Conservation (phyloP, 2,329 filamentous ascomycete species). For the Sordariomycetes sp. region DNA sequence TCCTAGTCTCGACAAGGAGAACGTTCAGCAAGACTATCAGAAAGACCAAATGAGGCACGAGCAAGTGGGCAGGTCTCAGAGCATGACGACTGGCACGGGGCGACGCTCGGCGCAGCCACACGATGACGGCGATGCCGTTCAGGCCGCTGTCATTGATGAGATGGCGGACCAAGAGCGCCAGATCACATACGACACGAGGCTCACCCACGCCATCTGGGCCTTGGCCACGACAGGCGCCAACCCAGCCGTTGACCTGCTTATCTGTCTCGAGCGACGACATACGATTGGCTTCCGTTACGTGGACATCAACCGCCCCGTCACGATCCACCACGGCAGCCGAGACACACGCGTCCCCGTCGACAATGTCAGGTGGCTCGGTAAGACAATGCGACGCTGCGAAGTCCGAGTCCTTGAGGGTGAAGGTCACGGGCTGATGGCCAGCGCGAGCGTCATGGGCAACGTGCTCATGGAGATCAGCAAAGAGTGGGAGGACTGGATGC, state of each 20-base stretch:
- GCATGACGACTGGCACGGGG: background rate
- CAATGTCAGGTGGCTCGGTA: constrained; percentile 90
- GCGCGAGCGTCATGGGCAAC: constrained; percentile 82
- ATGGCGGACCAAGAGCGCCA: constrained; percentile 64
- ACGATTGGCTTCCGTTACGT: constrained; percentile 95
- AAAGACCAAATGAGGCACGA: constrained; percentile 15
- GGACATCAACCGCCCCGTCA: constrained; percentile 82
- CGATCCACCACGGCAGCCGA: constrained; percentile 88
- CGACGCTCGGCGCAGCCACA: background rate
- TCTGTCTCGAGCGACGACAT: constrained; percentile 84
- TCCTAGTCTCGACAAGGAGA: constrained; percentile 40
- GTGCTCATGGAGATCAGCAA: constrained; percentile 91
- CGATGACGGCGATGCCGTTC: background rate
- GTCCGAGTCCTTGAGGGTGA: constrained; percentile 85
- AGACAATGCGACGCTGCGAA: constrained; percentile 88
- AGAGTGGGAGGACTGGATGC: constrained; percentile 87
- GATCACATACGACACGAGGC: constrained; percentile 67
- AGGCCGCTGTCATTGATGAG: constrained; percentile 45
- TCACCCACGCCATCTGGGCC: constrained; percentile 93
- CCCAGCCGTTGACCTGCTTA: constrained; percentile 83
- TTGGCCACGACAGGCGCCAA: constrained; percentile 86
- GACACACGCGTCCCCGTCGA: constrained; percentile 90
- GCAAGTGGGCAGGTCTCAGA: constrained; percentile 7
- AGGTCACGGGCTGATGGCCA: constrained; percentile 93
- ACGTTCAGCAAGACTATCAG: constrained; percentile 19